Conservation (phyloP, 805 yeast genomes). For the Nakazawaea holstii region DNA sequence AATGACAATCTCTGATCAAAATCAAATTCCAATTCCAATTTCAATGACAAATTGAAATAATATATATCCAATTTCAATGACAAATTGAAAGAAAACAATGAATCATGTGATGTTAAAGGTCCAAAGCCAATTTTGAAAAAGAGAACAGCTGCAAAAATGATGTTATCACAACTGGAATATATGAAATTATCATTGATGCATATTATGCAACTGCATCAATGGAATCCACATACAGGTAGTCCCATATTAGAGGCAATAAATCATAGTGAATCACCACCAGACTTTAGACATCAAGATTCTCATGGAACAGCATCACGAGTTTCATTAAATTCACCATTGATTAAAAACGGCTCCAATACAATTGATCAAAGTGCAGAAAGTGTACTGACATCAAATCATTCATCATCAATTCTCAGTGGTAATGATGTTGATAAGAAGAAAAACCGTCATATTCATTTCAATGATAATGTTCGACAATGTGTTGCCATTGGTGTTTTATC, state of each 20-base stretch:
- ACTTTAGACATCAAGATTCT: background rate
- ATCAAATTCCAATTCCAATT: too few relatives aligned
- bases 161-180: conserved; percentile 54
- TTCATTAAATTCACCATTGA: conserved; percentile 5
- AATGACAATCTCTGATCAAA: too few relatives aligned
- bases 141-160: conserved; percentile 76
- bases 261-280: background rate
- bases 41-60: too few relatives aligned
- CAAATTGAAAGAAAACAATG: too few relatives aligned
- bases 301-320: conserved; percentile 2
- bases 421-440: conserved; percentile 18
- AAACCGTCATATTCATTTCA: conserved; percentile 82
- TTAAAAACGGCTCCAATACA: background rate
- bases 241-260: conserved; percentile 24
- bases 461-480: conserved; percentile 92
- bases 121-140: conserved; percentile 87
- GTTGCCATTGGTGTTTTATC: conserved; percentile 52
- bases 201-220: background rate
- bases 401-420: background rate
- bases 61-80: too few relatives aligned
- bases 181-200: conserved; percentile 16
- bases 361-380: background rate
- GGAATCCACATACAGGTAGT: conserved; percentile 19
- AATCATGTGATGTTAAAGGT: conserved; percentile 20
- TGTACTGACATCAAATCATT: background rate